A percentile compares a stretch with the other conserved stretches of the same genome.
These are phyloP conservation scores for Pseudogymnoascus sp. DNA, from an alignment of 2,329 filamentous ascomycete genomes.

Conservation along the genomic window DNA sequence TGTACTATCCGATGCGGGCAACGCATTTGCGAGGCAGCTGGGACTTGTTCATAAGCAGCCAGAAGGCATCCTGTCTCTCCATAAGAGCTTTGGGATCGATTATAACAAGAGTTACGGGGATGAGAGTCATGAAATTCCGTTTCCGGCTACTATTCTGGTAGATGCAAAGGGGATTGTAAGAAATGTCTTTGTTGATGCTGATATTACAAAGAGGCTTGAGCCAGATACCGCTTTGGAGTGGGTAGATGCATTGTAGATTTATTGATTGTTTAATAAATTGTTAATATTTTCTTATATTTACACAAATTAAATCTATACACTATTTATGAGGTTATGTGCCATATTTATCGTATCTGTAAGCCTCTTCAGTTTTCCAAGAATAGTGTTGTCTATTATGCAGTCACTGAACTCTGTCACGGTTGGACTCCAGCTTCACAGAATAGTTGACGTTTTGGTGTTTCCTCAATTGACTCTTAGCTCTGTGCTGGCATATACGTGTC, in stretches of 20 bases:
- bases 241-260: conserved; percentile 24
- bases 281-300: not conserved
- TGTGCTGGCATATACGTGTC: too few relatives aligned
- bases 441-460: too few relatives aligned
- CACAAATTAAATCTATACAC: not conserved
- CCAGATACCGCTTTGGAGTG: conserved; percentile 29
- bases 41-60: conserved; percentile 31
- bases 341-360: too few relatives aligned
- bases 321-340: too few relatives aligned
- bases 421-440: too few relatives aligned
- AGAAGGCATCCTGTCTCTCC: conserved; percentile 23
- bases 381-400: too few relatives aligned
- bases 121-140: conserved; percentile 30
- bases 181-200: conserved; percentile 31
- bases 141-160: conserved; percentile 34
- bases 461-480: too few relatives aligned
- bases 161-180: conserved; percentile 29
- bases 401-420: too few relatives aligned
- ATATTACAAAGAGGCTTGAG: conserved; percentile 32
- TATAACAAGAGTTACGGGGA: conserved; percentile 31
- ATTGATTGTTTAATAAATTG: not conserved
- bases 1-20: conserved; percentile 34
- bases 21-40: conserved; percentile 30
- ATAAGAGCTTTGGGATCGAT: conserved; percentile 27
- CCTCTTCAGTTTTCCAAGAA: too few relatives aligned